phyloP scores from a whole-genome alignment of 2,329 filamentous ascomycete species.

The Leptosphaerulina australis region DNA sequence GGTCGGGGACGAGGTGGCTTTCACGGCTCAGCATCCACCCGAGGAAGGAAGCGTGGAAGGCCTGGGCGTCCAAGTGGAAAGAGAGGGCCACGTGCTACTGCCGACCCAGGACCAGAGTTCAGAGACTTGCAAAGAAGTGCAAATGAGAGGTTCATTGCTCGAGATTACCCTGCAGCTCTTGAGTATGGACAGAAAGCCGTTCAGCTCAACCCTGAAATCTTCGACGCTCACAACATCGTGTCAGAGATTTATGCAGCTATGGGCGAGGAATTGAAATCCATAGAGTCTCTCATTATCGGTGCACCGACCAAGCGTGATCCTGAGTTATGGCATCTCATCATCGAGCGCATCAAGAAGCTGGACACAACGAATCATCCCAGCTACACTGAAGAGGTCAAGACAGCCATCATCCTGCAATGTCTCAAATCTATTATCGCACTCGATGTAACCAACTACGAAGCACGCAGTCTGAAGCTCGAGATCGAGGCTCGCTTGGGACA shows the following conservation, averaged over 20 bases:
- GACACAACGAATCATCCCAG: conserved; percentile 44
- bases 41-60: conserved; percentile 31
- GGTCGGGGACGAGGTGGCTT: conserved; percentile 35
- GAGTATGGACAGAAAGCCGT: conserved; percentile 44
- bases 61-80: conserved; percentile 40
- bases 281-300: conserved; percentile 63
- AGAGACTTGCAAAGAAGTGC: conserved; percentile 70
- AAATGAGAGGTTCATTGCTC: conserved; percentile 69
- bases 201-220: conserved; percentile 65
- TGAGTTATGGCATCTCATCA: conserved; percentile 63
- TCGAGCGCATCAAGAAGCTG: conserved; percentile 58
- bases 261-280: conserved; percentile 62
- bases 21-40: conserved; percentile 23
- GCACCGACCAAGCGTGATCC: conserved; percentile 63
- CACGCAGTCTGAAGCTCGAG: conserved; percentile 61
- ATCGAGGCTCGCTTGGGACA: conserved; percentile 58
- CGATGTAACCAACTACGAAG: conserved; percentile 58
- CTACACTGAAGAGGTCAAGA: conserved; percentile 38
- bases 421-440: conserved; percentile 58
- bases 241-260: conserved; percentile 63
- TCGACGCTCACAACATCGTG: conserved; percentile 64
- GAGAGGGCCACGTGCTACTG: conserved; percentile 60
- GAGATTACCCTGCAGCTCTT: conserved; percentile 60
- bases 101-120: conserved; percentile 73
- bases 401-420: conserved; percentile 38